Conservation (phyloP, 306 rosid species). For the Prunus kanzakura region DNA sequence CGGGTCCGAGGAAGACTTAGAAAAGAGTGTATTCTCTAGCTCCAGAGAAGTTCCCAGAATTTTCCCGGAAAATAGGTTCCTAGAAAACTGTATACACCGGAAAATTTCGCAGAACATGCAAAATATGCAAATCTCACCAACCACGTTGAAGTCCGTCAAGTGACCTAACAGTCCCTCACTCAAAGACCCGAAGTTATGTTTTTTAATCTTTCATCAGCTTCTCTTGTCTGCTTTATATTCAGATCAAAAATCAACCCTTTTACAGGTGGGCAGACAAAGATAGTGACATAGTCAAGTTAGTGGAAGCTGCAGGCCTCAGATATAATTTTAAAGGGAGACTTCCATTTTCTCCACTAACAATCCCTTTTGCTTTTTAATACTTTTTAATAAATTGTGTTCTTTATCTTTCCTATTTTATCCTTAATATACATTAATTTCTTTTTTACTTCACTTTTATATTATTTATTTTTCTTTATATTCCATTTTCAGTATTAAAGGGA, state of each 20-base stretch:
- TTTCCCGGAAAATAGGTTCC: slow-evolving; percentile 32
- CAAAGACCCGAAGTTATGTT: background rate
- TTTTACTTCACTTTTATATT: too few species aligned
- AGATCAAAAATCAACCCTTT: background rate
- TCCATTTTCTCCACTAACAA: too few species aligned
- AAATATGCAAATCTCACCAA: background rate
- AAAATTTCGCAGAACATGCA: slow-evolving; percentile 18
- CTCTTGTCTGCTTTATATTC: background rate
- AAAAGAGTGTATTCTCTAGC: background rate
- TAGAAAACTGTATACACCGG: slow-evolving; percentile 7
- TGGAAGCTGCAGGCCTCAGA: background rate
- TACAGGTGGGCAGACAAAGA: slow-evolving; percentile 9
- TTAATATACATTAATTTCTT: too few species aligned
- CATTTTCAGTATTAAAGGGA: too few species aligned
- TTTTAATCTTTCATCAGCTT: background rate
- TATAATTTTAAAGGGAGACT: background rate
- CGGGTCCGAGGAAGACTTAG: background rate
- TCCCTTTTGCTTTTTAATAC: too few species aligned
- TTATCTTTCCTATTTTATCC: too few species aligned
- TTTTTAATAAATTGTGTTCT: too few species aligned
- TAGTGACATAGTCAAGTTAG: slow-evolving; percentile 1
- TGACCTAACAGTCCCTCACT: background rate
- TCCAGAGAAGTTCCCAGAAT: slow-evolving; percentile 20
- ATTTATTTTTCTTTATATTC: too few species aligned
- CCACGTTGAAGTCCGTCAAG: background rate